Base-by-base conservation (phyloP, 352 stramenopile species). In the Pythium myriotylum region DNA sequence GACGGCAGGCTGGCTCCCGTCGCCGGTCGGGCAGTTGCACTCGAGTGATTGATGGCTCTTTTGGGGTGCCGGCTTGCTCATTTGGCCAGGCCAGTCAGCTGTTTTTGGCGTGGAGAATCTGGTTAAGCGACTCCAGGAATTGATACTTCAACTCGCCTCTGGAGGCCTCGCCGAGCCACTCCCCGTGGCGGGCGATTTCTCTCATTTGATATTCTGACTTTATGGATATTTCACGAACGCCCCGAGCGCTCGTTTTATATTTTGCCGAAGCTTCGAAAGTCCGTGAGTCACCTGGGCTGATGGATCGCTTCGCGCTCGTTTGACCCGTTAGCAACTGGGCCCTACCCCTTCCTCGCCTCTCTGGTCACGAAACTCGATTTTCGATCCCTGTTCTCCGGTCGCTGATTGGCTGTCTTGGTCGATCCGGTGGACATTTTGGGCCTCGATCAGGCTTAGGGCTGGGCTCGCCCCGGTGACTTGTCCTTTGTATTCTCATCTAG, bases 401-500 rank as follows among this genome's bases (percentile, higher is more conserved):
- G 22, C 22, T 35, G 19, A 62, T 62, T 62, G 55, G 55, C 14
- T 62, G 14, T 3, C 29, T 35, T 10, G n/a, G 10, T 35, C 29
- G 29, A 10, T 35, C 5, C 10, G 29, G 29, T 35, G 29, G 29
- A 35, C 29, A 35, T 35, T 35, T 35, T 35, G 29, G 10, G 10
- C 29, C 5, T 35, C 29, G 29, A 35, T 5, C 5, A 10, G 29
- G 29, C 29, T 35, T 35, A 35, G 29, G 29, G 29, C n/a, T n/a
- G n/a, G n/a, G n/a, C n/a, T n/a, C n/a, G 29, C 10, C 29, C 29
- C 29, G 5, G 29, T 23, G n/a, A 56, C 46, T 63, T 56, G 56
- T 4, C 10, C 1, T 52, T 63, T 63, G 56, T 63, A 63, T 63
- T 35, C 10, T 4, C 24, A 53, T 19, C 27, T 16, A 62, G 55